Evolutionary conservation across 139 green algal genomes (phyloP).

Genomic region (Auxenochlorella pyrenoidosa): DNA sequence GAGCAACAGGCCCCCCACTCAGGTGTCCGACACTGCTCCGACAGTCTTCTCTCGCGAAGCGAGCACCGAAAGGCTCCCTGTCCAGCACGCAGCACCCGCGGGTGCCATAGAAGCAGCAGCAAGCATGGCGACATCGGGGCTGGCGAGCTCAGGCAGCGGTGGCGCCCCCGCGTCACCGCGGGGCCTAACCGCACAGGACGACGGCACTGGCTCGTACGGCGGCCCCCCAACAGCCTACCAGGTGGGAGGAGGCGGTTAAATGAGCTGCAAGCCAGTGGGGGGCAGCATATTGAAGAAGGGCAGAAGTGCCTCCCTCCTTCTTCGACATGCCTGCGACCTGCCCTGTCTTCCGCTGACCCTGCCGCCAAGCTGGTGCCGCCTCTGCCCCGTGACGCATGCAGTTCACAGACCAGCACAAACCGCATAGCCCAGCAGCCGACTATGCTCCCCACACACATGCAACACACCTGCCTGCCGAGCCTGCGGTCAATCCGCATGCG

Average conservation of each 20-base stretch:
- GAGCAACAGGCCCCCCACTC: not conserved
- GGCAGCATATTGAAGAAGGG: too few relatives aligned
- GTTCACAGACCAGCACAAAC: conserved; percentile 18
- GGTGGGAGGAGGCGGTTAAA: not conserved
- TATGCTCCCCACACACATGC: not conserved
- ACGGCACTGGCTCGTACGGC: not conserved
- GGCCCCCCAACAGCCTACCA: not conserved
- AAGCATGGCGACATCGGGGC: not conserved
- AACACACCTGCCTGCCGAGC: not conserved
- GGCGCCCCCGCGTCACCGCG: not conserved
- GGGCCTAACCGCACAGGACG: not conserved
- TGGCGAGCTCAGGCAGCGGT: not conserved
- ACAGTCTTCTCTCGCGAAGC: not conserved
- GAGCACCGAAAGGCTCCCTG: not conserved
- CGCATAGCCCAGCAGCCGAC: not conserved
- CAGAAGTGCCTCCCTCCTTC: too few relatives aligned
- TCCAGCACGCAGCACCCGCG: not conserved
- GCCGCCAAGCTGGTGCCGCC: not conserved
- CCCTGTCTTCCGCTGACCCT: not conserved
- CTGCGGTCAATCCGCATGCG: not conserved
- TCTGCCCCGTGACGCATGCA: not conserved
- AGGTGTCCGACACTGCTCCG: not conserved
- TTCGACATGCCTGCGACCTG: not conserved
- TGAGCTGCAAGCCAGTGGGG: too few relatives aligned
- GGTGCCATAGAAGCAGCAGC: not conserved